Percentiles rank a stretch among this genome's conserved stretches.
These are phyloP conservation scores for Didymella segeticola DNA, from an alignment of 2,329 filamentous ascomycete species.

Conservation along the genomic window DNA sequence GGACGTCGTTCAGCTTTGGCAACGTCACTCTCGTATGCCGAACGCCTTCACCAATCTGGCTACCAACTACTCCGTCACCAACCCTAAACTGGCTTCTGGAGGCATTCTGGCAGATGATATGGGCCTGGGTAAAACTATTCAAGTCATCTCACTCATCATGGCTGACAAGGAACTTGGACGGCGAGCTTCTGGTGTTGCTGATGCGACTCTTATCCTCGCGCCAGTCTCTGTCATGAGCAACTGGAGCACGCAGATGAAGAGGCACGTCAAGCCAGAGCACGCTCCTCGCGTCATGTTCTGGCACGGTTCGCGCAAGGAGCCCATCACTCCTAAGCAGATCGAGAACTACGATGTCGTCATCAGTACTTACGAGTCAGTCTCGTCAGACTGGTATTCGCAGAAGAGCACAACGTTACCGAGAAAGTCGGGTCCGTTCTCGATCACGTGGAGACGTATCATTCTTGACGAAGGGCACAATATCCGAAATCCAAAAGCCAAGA, in stretches of 20 bases:
- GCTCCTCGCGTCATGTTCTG: conserved; percentile 74
- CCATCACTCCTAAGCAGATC: conserved; percentile 62
- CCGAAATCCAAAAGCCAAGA: conserved; percentile 77
- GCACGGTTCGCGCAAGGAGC: conserved; percentile 67
- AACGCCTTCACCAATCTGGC: conserved; percentile 70
- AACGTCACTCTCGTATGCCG: conserved; percentile 52
- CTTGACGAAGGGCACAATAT: conserved; percentile 67
- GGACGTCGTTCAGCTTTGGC: conserved; percentile 80
- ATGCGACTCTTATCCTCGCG: conserved; percentile 78
- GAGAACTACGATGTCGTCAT: conserved; percentile 76
- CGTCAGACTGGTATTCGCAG: conserved; percentile 65
- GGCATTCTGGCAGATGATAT: conserved; percentile 92
- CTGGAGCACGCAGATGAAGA: conserved; percentile 80
- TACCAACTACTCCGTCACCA: conserved; percentile 69
- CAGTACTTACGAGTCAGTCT: conserved; percentile 82
- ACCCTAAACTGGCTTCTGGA: conserved; percentile 74
- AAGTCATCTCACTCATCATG: conserved; percentile 81
- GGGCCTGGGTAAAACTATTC: conserved; percentile 88
- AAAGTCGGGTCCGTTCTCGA: conserved; percentile 59
- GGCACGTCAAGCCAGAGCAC: conserved; percentile 71
- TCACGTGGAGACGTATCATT: conserved; percentile 75
- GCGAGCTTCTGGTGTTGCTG: conserved; percentile 23
- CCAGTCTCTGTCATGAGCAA: conserved; percentile 90
- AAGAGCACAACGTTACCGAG: conserved; percentile 47
- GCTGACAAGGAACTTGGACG: conserved; percentile 53